A percentile compares a stretch with the other conserved stretches of the same genome.
Conservation (phyloP, 192 early-diverging fungal species). For the Umbelopsis sp. region DNA sequence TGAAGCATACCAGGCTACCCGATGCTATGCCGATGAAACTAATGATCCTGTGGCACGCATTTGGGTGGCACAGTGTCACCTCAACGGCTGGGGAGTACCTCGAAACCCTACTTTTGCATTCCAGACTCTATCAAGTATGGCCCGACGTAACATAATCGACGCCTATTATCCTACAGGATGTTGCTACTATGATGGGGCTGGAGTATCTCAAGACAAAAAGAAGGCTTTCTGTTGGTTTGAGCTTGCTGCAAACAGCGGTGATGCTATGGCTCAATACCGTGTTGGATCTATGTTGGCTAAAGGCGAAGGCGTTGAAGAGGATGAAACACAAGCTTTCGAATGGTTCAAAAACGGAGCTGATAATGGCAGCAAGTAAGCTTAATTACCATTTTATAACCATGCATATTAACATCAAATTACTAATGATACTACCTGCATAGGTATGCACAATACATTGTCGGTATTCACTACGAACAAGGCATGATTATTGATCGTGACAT, state of each 20-base stretch:
- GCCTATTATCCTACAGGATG: conserved; percentile 23
- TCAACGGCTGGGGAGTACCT: conserved; percentile 26
- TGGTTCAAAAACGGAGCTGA: conserved; percentile 25
- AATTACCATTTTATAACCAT: not conserved
- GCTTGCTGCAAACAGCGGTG: not conserved
- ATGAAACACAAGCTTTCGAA: conserved; percentile 20
- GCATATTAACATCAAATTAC: not conserved
- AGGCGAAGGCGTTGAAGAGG: conserved; percentile 28
- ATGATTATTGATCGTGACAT: conserved; percentile 15
- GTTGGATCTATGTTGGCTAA: conserved; percentile 22
- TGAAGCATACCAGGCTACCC: conserved; percentile 20
- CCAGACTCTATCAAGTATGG: conserved; percentile 10
- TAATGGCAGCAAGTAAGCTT: conserved; percentile 26
- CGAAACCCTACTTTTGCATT: conserved; percentile 18
- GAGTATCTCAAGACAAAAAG: not conserved
- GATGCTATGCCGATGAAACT: conserved; percentile 11
- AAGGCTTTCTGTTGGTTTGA: conserved; percentile 26
- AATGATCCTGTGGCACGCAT: conserved; percentile 15
- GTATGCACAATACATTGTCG: conserved; percentile 38
- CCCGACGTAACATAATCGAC: conserved; percentile 10
- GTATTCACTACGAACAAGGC: conserved; percentile 38
- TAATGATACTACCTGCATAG: conserved; percentile 9
- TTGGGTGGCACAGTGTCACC: conserved; percentile 28
- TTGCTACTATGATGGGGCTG: conserved; percentile 28
- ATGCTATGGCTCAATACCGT: conserved; percentile 30